Evolutionary conservation across 805 yeast genomes (phyloP).

Genomic region (Wickerhamomyces subpelliculosus): DNA sequence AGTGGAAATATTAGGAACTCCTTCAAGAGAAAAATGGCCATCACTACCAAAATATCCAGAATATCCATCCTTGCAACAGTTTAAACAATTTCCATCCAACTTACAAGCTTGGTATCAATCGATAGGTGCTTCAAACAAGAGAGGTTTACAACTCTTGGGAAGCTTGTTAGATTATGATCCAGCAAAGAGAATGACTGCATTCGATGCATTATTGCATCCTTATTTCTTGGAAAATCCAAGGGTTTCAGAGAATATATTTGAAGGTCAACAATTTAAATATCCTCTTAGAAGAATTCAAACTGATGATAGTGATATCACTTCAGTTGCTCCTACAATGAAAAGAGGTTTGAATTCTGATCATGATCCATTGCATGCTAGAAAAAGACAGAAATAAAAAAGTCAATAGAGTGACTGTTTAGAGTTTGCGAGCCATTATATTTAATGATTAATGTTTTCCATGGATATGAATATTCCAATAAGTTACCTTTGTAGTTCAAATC

Average conservation of each 20-base stretch:
- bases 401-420: too few species aligned
- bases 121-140: conserved; percentile 66
- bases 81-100: conserved; percentile 56
- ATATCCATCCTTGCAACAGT: conserved; percentile 52
- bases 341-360: conserved; percentile 18
- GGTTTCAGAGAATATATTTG: conserved; percentile 74
- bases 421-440: too few species aligned
- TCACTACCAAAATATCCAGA: conserved; percentile 78
- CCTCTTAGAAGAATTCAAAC: conserved; percentile 84
- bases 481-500: too few species aligned
- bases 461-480: too few species aligned
- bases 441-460: too few species aligned
- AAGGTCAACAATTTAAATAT: conserved; percentile 63
- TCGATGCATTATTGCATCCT: conserved; percentile 65
- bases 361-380: conserved; percentile 17
- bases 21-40: conserved; percentile 75
- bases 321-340: conserved; percentile 24
- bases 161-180: conserved; percentile 81
- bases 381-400: conserved; percentile 20
- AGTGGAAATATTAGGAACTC: conserved; percentile 90
- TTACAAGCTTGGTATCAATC: conserved; percentile 81
- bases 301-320: conserved; percentile 73
- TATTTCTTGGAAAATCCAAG: conserved; percentile 69
- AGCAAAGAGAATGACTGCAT: conserved; percentile 67
- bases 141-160: conserved; percentile 58